Base-by-base conservation (phyloP, 2,329 filamentous ascomycete species). In the Fusarium sarcochroum region DNA sequence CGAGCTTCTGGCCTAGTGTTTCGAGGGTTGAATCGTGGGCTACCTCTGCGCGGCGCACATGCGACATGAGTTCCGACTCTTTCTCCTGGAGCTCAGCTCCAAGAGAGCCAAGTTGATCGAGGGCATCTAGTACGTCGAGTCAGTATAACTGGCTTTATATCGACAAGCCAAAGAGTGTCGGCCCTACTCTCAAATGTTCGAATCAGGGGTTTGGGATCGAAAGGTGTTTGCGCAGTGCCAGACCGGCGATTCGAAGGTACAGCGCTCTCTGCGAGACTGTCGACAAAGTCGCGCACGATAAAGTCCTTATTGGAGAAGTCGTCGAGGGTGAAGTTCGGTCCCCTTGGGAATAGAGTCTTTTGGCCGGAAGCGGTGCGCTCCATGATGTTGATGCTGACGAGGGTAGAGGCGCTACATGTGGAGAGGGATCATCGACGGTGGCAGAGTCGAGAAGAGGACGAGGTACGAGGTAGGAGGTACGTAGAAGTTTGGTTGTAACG, bases 211-310 rank as follows among this genome's bases (percentile, higher is more conserved):
- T 99, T 99, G 1, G 96, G 94, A 76, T 99, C 96, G 81, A 99
- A 99, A 6, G 85, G 81, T 65, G 86, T 85, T 76, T 84, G 85
- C 64, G 83, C 84, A 68, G 87, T 86, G 9, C 88, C 90, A 15
- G 94, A 98, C 62, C 93, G 91, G 54, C 96, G 92, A 75, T 90
- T 92, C 21, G 86, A 84, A n/a, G 93, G 90, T 35, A 93, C 87
- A 21, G 93, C 92, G 72, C 86, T 92, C 68, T 98, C 94, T 50
- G 95, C 96, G 59, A 99, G 89, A 51, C 91, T 89, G 78, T 99
- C 97, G 73, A 99, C 91, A 78, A 99, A 99, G 82, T 99, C 96
- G 76, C 97, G 94, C 70, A 98, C 95, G 68, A 98, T 98, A 76
- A 98, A 99, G 81, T 98, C 96, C 75, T 92, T 92, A 78, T 86